Base-by-base conservation (phyloP, 495 filamentous ascomycete genomes). In the Daldinia caldariorum region DNA sequence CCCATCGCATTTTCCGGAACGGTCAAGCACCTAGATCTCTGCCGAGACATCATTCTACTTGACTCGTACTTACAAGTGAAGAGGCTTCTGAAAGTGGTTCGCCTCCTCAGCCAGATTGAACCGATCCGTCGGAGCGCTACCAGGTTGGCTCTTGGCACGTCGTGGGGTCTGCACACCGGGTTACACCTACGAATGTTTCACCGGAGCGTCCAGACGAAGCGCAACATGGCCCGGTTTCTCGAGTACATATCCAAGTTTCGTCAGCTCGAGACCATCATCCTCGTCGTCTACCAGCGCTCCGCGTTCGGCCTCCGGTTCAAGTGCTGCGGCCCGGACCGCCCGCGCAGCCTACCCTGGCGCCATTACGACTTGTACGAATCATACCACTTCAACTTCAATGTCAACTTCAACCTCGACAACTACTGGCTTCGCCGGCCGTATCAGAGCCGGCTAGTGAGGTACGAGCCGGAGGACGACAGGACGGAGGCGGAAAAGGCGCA, bases 61-160 rank as follows among this genome's bases (percentile, higher is more conserved):
- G 82, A 84, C 68, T 82, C 82, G 3, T 83, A 84, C 63, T 73
- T 84, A 9, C 80, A 83, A 47, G 79, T 84, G 69, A 82, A 83
- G 74, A 76, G 80, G 54, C 76, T 84, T 22, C 78, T 83, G 66
- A 80, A 82, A 58, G 78, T 80, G 22, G 74, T 84, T 54, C 80
- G 81, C 60, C 82, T 83, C 18, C 77, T 84, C 69, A 81, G 80
- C 70, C 82, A 83, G 73, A 81, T 84, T 22, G 77, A 80, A 26
- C 76, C 81, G 13, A 72, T 84, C 50, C 74, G 81, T 18, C 80
- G 82, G 31, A 79, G 76, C 70, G 79, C 78, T 35, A 80, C 77
- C 39, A 78, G 74, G 18, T 74, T 84, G 2, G 82, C 82, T 9
- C 75, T 84, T 14, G 82, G 82, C 22, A 84, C 82, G 12, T 83